These are phyloP conservation scores for Sporothrix phasma DNA, from an alignment of 2,329 filamentous ascomycete species.

Conservation along the genomic window DNA sequence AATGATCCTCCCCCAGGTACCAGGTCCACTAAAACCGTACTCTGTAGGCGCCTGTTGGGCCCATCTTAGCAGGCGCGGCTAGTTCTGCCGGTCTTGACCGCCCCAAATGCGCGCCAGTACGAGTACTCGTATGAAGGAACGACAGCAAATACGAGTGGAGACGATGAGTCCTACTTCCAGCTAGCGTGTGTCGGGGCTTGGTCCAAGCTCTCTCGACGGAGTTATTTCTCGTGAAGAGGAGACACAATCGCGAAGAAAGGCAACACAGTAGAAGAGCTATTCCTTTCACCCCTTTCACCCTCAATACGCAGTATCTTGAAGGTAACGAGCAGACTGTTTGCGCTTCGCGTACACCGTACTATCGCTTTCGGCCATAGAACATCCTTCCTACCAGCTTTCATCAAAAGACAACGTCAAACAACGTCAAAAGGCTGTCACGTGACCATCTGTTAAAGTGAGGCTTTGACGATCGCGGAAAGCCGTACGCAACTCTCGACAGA, in stretches of 20 bases:
- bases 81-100: conserved; percentile 15
- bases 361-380: neutral
- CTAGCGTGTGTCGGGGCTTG: neutral
- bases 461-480: neutral
- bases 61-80: conserved; percentile 4
- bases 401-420: neutral
- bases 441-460: neutral
- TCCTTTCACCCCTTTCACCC: neutral
- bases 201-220: conserved; percentile 2
- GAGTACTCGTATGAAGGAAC: too few relatives aligned
- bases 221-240: neutral
- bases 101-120: neutral
- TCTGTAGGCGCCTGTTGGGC: neutral
- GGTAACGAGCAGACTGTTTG: too few relatives aligned
- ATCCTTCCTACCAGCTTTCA: too few relatives aligned
- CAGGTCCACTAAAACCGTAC: too few relatives aligned
- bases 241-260: neutral
- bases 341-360: too few relatives aligned
- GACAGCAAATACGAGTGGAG: neutral
- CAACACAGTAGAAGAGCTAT: neutral
- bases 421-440: neutral
- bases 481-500: neutral
- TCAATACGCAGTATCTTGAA: too few relatives aligned
- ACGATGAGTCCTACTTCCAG: neutral
- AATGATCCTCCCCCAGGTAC: too few relatives aligned